Evolutionary conservation across 1,139 yeast genomes (phyloP).

Genomic region (Taphrina pruni): DNA sequence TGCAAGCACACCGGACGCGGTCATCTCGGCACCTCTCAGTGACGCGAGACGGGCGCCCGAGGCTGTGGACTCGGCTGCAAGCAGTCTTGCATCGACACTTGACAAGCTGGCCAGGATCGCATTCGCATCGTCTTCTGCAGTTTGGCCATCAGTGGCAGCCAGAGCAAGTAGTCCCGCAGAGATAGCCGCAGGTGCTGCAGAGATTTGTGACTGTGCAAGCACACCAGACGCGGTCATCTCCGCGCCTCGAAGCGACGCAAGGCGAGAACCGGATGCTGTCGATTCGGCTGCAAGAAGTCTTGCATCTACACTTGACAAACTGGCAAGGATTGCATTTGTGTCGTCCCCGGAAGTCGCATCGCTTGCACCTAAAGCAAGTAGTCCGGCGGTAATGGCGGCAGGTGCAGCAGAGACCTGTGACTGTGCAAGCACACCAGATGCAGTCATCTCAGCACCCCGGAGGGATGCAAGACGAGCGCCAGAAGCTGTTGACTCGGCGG

Average conservation of each 20-base stretch:
- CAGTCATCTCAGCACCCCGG: conserved; percentile 13
- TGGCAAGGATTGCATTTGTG: conserved; percentile 5
- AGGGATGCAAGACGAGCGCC: conserved; percentile 18
- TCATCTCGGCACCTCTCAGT: conserved; percentile 12
- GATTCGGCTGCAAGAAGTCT: conserved; percentile 16
- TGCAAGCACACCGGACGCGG: conserved; percentile 19
- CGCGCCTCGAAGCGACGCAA: conserved; percentile 9
- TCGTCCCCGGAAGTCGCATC: background rate
- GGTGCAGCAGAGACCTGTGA: conserved; percentile 15
- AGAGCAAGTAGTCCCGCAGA: conserved; percentile 17
- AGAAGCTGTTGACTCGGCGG: conserved; percentile 17
- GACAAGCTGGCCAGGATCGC: conserved; percentile 13
- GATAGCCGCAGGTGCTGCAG: conserved; percentile 16
- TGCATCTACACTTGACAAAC: conserved; percentile 7
- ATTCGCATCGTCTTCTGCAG: too few species aligned
- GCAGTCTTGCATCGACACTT: conserved; percentile 12
- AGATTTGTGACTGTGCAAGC: conserved; percentile 14
- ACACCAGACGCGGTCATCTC: conserved; percentile 19
- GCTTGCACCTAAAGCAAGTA: background rate
- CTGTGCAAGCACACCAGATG: conserved; percentile 23
- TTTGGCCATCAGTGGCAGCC: background rate
- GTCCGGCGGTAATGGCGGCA: conserved; percentile 16
- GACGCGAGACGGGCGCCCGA: conserved; percentile 20
- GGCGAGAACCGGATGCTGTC: conserved; percentile 15
- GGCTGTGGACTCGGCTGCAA: conserved; percentile 18